These are phyloP conservation scores for Tricholoma flavovirens DNA, from an alignment of 768 basidiomycete species.

Conservation along the genomic window DNA sequence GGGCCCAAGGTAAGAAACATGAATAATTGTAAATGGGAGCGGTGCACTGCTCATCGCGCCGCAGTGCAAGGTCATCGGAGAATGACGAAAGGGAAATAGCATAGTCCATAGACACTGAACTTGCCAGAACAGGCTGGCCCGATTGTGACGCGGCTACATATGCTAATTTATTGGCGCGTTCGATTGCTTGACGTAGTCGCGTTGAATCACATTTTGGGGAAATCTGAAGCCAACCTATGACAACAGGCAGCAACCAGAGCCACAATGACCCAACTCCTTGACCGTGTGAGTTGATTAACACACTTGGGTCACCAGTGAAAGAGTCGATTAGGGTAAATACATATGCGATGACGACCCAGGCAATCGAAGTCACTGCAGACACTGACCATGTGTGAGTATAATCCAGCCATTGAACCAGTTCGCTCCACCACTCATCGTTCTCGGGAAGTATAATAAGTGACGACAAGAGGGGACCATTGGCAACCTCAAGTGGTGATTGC, in stretches of 20 bases:
- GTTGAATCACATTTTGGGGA: constrained; percentile 36
- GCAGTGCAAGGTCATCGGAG: constrained; percentile 8
- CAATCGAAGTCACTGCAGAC: constrained; percentile 32
- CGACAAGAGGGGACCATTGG: constrained; percentile 25
- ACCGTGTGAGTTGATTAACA: constrained; percentile 27
- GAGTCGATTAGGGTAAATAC: constrained; percentile 32
- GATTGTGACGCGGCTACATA: constrained; percentile 18
- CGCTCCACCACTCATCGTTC: constrained; percentile 39
- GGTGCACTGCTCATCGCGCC: constrained; percentile 18
- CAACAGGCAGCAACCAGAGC: constrained; percentile 41
- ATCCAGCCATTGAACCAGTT: constrained; percentile 26
- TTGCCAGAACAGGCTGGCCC: neutral
- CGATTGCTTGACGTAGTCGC: constrained; percentile 25
- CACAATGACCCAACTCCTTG: constrained; percentile 37
- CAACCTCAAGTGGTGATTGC: constrained; percentile 33
- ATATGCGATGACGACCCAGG: constrained; percentile 42
- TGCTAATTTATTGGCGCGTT: constrained; percentile 25
- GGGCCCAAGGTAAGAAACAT: constrained; percentile 23
- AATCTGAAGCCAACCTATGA: constrained; percentile 38
- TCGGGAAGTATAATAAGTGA: constrained; percentile 37
- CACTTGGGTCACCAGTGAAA: constrained; percentile 20
- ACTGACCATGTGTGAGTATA: constrained; percentile 34
- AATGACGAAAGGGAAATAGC: constrained; percentile 18
- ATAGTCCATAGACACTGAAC: constrained; percentile 8
- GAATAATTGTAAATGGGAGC: constrained; percentile 28